Evolutionary conservation across 2,329 filamentous ascomycete genomes (phyloP).

Genomic region (Pestalotiopsis sp.): DNA sequence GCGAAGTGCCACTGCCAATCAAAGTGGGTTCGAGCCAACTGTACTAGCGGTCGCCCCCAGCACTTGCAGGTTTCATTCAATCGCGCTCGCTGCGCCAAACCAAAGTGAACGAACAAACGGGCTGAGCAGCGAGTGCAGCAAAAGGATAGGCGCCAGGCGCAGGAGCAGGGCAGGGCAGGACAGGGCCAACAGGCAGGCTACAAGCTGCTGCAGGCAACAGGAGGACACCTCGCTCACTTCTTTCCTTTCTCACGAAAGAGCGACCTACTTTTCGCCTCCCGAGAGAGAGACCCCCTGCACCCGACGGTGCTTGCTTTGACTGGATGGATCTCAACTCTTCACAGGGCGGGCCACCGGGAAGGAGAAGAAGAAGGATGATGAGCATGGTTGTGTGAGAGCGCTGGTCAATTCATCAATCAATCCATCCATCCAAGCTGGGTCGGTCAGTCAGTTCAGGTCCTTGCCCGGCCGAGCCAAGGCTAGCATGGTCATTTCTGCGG

Average conservation of each 20-base stretch:
- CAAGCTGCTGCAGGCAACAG: neutral
- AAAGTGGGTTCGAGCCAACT: neutral
- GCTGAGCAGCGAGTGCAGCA: neutral
- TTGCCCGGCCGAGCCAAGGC: neutral
- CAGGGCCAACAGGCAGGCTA: neutral
- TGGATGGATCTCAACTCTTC: neutral
- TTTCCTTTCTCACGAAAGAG: neutral
- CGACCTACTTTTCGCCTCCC: neutral
- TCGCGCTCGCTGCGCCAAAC: neutral
- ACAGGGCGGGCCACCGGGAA: neutral
- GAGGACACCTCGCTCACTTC: neutral
- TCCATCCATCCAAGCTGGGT: neutral
- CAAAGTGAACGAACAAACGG: neutral
- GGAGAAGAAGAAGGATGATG: neutral
- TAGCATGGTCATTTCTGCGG: neutral
- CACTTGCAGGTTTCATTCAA: slow-evolving; percentile 11
- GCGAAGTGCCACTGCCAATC: slow-evolving; percentile 6
- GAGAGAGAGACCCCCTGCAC: neutral
- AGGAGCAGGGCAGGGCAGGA: neutral
- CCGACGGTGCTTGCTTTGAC: neutral
- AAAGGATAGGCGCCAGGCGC: neutral
- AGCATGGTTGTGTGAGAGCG: neutral
- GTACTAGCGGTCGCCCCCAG: neutral
- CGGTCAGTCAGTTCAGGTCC: neutral
- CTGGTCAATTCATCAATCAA: neutral